These are phyloP conservation scores for Linnemannia schmuckeri DNA, from an alignment of 192 early-diverging fungal genomes.

Conservation along the genomic window DNA sequence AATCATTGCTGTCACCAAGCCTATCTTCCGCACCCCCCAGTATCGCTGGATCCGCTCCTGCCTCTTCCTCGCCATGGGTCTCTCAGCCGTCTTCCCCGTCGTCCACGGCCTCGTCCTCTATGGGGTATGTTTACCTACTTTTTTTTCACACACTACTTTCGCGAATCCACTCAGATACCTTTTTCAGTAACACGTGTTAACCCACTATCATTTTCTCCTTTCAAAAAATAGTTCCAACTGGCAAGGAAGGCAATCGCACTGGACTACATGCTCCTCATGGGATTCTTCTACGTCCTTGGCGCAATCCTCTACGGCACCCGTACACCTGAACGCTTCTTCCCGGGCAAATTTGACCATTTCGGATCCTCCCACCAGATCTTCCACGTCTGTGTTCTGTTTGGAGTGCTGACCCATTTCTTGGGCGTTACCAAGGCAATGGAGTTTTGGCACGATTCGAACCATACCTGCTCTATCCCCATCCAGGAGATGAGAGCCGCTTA, in stretches of 20 bases:
- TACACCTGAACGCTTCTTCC: conserved; percentile 88
- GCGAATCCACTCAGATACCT: background rate
- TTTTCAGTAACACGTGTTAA: background rate
- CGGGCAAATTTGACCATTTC: conserved; percentile 87
- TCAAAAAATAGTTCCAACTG: conserved; percentile 24
- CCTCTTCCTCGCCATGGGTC: conserved; percentile 86
- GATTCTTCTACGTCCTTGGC: conserved; percentile 81
- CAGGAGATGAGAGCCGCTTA: conserved; percentile 25
- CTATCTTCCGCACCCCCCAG: conserved; percentile 77
- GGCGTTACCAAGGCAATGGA: conserved; percentile 73
- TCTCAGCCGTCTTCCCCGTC: conserved; percentile 80
- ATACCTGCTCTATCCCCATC: conserved; percentile 46
- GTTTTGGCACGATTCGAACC: conserved; percentile 65
- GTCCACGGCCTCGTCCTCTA: conserved; percentile 74
- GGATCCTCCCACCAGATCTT: conserved; percentile 92
- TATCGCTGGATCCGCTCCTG: conserved; percentile 84
- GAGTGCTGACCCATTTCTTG: conserved; percentile 77
- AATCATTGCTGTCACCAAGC: conserved; percentile 68
- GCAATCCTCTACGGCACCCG: conserved; percentile 88
- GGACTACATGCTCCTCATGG: conserved; percentile 79
- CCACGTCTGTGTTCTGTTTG: conserved; percentile 84
- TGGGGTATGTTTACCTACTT: conserved; percentile 66
- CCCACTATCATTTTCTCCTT: background rate
- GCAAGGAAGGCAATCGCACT: conserved; percentile 71
- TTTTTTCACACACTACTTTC: background rate